Evolutionary conservation across 2,329 filamentous ascomycete species (phyloP).

Genomic region (Cladophialophora yegresii): DNA sequence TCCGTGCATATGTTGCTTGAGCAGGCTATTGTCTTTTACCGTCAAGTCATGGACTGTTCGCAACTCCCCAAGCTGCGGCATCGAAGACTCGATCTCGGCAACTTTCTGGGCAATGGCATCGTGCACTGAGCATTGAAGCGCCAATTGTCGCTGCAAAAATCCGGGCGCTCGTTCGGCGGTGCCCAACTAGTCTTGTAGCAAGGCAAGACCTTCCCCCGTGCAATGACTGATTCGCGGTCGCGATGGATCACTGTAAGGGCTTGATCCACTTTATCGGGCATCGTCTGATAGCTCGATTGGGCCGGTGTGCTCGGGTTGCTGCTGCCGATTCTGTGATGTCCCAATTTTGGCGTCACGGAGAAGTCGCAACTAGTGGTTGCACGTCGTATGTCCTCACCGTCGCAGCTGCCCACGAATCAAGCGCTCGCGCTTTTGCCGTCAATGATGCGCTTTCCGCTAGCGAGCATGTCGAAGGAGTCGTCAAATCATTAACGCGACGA

Average conservation of each 20-base stretch:
- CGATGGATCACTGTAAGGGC: conserved; percentile 11
- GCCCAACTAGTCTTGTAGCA: neutral
- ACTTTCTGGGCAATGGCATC: conserved; percentile 4
- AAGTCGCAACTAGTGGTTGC: neutral
- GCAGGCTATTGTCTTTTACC: conserved; percentile 1
- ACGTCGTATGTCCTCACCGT: neutral
- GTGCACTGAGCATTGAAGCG: conserved; percentile 4
- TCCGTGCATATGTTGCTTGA: conserved; percentile 8
- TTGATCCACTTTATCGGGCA: conserved; percentile 15
- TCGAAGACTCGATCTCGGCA: conserved; percentile 7
- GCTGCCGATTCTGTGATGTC: neutral
- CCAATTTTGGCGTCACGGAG: neutral
- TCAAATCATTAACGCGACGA: neutral
- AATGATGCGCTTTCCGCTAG: neutral
- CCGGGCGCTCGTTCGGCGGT: conserved; percentile 8
- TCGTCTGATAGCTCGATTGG: conserved; percentile 15
- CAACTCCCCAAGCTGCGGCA: neutral
- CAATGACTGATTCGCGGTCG: conserved; percentile 3
- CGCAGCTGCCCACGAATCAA: neutral
- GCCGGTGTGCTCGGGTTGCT: neutral
- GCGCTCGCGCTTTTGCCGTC: neutral
- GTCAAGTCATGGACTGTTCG: neutral
- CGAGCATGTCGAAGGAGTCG: neutral
- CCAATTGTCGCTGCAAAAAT: conserved; percentile 5
- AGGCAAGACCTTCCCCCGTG: conserved; percentile 1